Evolutionary conservation across 192 early-diverging fungal species (phyloP).

Genomic region (Umbelopsis sp.): DNA sequence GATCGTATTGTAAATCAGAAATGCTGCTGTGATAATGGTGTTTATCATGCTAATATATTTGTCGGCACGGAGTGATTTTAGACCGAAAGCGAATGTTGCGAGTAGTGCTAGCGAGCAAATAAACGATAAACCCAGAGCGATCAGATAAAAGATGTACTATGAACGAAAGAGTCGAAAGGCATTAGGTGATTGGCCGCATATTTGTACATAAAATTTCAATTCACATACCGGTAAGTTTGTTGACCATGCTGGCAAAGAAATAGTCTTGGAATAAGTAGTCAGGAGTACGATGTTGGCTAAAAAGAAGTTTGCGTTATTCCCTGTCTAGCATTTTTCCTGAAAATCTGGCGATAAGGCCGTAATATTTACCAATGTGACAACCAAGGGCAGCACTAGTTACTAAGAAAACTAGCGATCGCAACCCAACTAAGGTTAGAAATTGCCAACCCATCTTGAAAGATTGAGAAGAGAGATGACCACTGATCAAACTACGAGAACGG

Average conservation of each 20-base stretch:
- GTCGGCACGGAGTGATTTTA: background rate
- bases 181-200: background rate
- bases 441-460: slow-evolving; percentile 14
- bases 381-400: background rate
- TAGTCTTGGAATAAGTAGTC: background rate
- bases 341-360: background rate
- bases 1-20: slow-evolving; percentile 15
- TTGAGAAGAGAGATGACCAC: background rate
- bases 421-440: background rate
- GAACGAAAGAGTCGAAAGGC: background rate
- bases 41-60: background rate
- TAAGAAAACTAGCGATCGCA: background rate
- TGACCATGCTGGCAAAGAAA: background rate
- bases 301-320: background rate
- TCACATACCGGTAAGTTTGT: background rate
- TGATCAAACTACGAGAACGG: background rate
- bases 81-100: background rate
- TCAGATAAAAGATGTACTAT: slow-evolving; percentile 4
- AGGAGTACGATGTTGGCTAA: slow-evolving; percentile 4
- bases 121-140: background rate
- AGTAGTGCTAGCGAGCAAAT: background rate
- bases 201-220: background rate
- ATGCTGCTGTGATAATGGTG: background rate
- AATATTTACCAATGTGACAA: background rate
- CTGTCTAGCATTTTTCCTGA: background rate